Conservation (phyloP, 2,329 filamentous ascomycete species). For the Aspergillus ochraceus region DNA sequence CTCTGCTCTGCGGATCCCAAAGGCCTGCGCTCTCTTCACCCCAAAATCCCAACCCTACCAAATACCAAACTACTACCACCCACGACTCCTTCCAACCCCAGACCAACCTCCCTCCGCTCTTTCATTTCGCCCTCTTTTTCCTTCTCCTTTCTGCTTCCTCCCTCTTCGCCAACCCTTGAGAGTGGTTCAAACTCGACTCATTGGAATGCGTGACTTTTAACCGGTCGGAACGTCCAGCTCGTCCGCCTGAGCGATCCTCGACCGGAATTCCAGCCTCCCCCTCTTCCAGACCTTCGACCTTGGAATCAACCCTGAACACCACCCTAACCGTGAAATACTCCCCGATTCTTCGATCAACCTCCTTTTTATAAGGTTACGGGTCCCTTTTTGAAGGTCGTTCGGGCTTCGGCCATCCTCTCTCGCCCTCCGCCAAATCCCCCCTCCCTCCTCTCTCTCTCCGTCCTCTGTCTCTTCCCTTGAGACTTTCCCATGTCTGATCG, state of each 20-base stretch:
- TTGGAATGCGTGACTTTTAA: conserved; percentile 37
- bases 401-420: conserved; percentile 17
- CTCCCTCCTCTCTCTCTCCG: conserved; percentile 3
- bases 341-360: conserved; percentile 7
- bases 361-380: conserved; percentile 8
- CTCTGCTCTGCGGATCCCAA: conserved; percentile 20
- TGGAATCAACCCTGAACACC: conserved; percentile 9
- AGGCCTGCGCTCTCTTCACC: conserved; percentile 19
- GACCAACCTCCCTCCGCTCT: conserved; percentile 14
- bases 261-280: conserved; percentile 23
- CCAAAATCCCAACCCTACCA: not conserved
- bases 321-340: conserved; percentile 4
- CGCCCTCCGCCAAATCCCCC: not conserved
- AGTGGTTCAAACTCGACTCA: conserved; percentile 13
- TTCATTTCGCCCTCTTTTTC: not conserved
- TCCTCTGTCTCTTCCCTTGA: conserved; percentile 12
- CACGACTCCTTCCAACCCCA: not conserved
- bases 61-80: too few species aligned
- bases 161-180: conserved; percentile 12
- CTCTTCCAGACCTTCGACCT: conserved; percentile 13
- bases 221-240: conserved; percentile 34
- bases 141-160: not conserved
- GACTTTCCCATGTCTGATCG: conserved; percentile 40
- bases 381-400: conserved; percentile 10
- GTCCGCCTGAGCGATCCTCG: conserved; percentile 36